phyloP scores from a whole-genome alignment of 306 rosid species.

The Mucuna pruriens region DNA sequence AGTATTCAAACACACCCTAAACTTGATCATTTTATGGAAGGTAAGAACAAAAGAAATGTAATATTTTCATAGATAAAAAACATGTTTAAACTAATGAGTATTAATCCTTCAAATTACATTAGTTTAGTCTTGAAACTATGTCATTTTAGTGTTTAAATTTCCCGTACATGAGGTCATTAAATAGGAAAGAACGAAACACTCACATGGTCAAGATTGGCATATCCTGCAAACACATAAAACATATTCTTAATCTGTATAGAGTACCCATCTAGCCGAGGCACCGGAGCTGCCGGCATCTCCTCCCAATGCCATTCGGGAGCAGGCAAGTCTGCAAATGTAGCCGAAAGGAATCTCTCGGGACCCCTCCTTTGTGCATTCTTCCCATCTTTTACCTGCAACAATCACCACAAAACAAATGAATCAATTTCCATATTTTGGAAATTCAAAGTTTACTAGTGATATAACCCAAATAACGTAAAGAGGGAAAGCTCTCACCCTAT shows the following conservation, averaged over 20 bases:
- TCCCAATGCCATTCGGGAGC: slow-evolving; percentile 87
- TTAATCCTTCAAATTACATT: background rate
- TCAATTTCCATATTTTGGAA: background rate
- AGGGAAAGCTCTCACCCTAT: background rate
- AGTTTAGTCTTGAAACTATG: background rate
- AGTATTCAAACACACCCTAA: no score
- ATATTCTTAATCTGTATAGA: slow-evolving; percentile 71
- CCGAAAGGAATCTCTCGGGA: slow-evolving; percentile 53
- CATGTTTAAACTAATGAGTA: background rate
- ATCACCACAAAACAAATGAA: background rate
- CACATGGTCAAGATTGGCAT: slow-evolving; percentile 70
- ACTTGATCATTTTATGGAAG: no score
- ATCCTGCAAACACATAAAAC: slow-evolving; percentile 82
- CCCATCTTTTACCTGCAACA: slow-evolving; percentile 43
- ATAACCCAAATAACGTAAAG: background rate
- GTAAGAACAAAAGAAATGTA: background rate
- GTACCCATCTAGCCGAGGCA: slow-evolving; percentile 87
- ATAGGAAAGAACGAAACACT: slow-evolving; percentile 31
- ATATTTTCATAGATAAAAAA: background rate
- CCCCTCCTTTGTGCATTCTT: slow-evolving; percentile 16
- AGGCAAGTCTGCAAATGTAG: slow-evolving; percentile 78
- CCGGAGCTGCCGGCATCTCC: slow-evolving; percentile 79
- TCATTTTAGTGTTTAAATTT: background rate
- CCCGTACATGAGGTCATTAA: background rate
- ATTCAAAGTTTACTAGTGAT: background rate